phyloP scores from a whole-genome alignment of 352 stramenopile genomes.

The Phytophthora kernoviae region DNA sequence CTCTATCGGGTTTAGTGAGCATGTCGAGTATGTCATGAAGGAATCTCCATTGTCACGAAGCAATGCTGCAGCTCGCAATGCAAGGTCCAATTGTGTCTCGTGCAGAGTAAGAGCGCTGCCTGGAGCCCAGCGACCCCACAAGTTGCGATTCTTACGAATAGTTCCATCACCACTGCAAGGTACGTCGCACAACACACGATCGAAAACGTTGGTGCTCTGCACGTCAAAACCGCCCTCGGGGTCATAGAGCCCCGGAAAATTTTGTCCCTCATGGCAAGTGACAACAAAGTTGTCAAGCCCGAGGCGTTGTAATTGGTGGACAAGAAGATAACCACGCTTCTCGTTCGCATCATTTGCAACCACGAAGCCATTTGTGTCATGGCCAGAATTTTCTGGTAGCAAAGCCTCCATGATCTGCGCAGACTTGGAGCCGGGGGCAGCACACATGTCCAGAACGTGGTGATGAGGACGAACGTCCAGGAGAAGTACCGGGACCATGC shows the following conservation, averaged over 20 bases:
- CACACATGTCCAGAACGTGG: slow-evolving; percentile 77
- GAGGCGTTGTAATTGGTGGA: slow-evolving; percentile 90
- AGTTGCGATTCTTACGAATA: slow-evolving; percentile 95
- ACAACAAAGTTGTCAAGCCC: slow-evolving; percentile 86
- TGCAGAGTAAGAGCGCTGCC: slow-evolving; percentile 90
- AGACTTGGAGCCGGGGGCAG: slow-evolving; percentile 98
- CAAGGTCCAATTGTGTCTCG: slow-evolving; percentile 92
- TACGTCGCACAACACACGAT: slow-evolving; percentile 98
- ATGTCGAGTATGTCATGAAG: slow-evolving; percentile 96
- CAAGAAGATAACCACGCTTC: slow-evolving; percentile 97
- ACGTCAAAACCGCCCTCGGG: slow-evolving; percentile 25
- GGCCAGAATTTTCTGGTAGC: not conserved
- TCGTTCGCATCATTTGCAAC: slow-evolving; percentile 96
- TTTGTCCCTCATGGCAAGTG: slow-evolving; percentile 92
- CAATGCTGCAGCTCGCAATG: slow-evolving; percentile 88
- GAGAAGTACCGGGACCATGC: slow-evolving; percentile 97
- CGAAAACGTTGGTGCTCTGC: slow-evolving; percentile 84
- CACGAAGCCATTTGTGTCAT: slow-evolving; percentile 77
- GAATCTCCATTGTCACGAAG: slow-evolving; percentile 74
- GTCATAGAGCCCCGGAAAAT: slow-evolving; percentile 92
- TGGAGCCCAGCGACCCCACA: slow-evolving; percentile 92
- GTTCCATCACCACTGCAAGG: slow-evolving; percentile 98
- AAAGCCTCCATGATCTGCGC: slow-evolving; percentile 95
- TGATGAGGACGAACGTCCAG: slow-evolving; percentile 92
- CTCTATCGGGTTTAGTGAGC: slow-evolving; percentile 98